Conservation (phyloP, 257 asterid genomes). For the Rehmannia glutinosa region DNA sequence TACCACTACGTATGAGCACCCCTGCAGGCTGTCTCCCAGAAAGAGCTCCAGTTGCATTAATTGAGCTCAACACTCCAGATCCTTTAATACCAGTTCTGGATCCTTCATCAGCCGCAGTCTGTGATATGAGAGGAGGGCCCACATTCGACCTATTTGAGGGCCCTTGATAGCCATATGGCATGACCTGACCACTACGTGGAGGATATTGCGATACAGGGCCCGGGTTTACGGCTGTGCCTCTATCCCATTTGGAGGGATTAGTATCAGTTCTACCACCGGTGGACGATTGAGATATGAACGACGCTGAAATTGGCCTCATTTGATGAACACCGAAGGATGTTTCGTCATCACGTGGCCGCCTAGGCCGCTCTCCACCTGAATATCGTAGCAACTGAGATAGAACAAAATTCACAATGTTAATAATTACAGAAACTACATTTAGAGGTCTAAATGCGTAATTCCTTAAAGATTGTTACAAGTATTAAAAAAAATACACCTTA, state of each 20-base stretch:
- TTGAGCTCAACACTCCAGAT: constrained; percentile 61
- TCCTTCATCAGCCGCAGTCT: constrained; percentile 95
- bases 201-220: constrained; percentile 57
- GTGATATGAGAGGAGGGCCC: constrained; percentile 53
- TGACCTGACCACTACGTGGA: constrained; percentile 59
- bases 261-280: constrained; percentile 47
- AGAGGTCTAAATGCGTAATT: too few species aligned
- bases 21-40: constrained; percentile 68
- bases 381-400: constrained; percentile 69
- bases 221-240: too few species aligned
- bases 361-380: constrained; percentile 58
- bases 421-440: too few species aligned
- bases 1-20: constrained; percentile 47
- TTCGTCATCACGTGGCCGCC: constrained; percentile 54
- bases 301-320: constrained; percentile 48
- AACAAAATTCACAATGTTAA: constrained; percentile 32
- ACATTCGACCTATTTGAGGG: constrained; percentile 56
- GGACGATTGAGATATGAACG: constrained; percentile 50
- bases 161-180: constrained; percentile 56
- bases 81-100: constrained; percentile 95
- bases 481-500: constrained; percentile 42
- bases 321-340: constrained; percentile 48
- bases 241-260: constrained; percentile 53
- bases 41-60: constrained; percentile 41
- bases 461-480: neutral